These are phyloP conservation scores for Phlebiopsis flavidoalba DNA, from an alignment of 768 basidiomycete species.

Conservation along the genomic window DNA sequence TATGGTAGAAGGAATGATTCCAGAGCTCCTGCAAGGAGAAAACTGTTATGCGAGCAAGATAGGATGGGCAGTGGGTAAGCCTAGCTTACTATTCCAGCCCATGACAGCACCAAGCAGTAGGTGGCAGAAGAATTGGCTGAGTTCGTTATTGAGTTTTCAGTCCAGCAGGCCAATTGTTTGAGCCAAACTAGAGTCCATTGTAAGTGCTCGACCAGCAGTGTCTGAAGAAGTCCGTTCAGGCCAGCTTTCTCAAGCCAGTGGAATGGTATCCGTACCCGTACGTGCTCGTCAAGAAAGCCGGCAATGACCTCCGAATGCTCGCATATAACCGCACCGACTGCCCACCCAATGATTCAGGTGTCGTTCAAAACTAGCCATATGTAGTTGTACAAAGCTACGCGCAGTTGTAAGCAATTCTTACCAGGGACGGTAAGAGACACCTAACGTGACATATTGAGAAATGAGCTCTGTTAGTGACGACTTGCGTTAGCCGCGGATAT, in stretches of 20 bases:
- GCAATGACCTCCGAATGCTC: slow-evolving; percentile 57
- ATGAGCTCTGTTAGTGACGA: slow-evolving; percentile 21
- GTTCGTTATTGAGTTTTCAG: slow-evolving; percentile 93
- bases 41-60: slow-evolving; percentile 4
- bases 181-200: slow-evolving; percentile 70
- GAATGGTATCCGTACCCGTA: slow-evolving; percentile 20
- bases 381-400: slow-evolving; percentile 80
- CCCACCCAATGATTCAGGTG: slow-evolving; percentile 75
- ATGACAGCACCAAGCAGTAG: slow-evolving; percentile 60
- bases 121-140: slow-evolving; percentile 81
- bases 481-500: slow-evolving; percentile 3
- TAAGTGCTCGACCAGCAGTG: slow-evolving; percentile 21
- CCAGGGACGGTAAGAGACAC: slow-evolving; percentile 13
- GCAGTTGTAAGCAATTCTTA: not conserved
- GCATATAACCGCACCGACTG: slow-evolving; percentile 62
- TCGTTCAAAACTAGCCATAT: slow-evolving; percentile 93
- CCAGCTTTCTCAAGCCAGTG: slow-evolving; percentile 23
- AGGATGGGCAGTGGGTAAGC: not conserved
- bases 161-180: slow-evolving; percentile 93
- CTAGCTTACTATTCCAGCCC: slow-evolving; percentile 65
- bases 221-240: not conserved
- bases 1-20: slow-evolving; percentile 23
- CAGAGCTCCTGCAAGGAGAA: slow-evolving; percentile 18
- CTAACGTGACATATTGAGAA: slow-evolving; percentile 65
- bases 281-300: slow-evolving; percentile 14